phyloP scores from a whole-genome alignment of 192 early-diverging fungal species.

The Geosiphon pyriformis region DNA sequence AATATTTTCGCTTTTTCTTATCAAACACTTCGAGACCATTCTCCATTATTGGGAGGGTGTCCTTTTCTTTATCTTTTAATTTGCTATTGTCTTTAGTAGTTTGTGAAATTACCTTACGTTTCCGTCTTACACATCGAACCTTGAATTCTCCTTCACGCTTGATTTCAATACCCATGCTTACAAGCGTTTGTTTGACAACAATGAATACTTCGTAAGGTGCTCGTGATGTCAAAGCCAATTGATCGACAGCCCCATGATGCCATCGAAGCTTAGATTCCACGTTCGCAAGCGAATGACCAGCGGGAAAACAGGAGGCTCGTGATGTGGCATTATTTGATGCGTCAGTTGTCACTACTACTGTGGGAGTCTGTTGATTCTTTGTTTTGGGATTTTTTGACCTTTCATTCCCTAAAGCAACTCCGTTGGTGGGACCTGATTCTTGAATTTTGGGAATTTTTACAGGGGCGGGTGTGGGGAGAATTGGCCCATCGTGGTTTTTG shows the following conservation, averaged over 20 bases:
- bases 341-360: slow-evolving; percentile 3
- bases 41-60: not conserved
- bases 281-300: slow-evolving; percentile 19
- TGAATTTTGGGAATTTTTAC: not conserved
- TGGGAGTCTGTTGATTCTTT: slow-evolving; percentile 10
- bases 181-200: slow-evolving; percentile 54
- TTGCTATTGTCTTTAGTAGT: not conserved
- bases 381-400: slow-evolving; percentile 2
- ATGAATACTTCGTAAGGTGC: slow-evolving; percentile 63
- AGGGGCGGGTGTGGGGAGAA: not conserved
- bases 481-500: slow-evolving; percentile 12
- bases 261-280: slow-evolving; percentile 57
- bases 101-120: slow-evolving; percentile 34
- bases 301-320: slow-evolving; percentile 17
- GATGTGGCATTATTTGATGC: slow-evolving; percentile 24
- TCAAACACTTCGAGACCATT: not conserved
- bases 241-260: slow-evolving; percentile 70
- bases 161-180: slow-evolving; percentile 48
- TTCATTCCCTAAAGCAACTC: not conserved
- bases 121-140: slow-evolving; percentile 46
- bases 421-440: not conserved
- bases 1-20: slow-evolving; percentile 23
- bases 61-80: not conserved
- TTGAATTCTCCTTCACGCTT: slow-evolving; percentile 53
- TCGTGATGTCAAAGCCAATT: slow-evolving; percentile 58